Percentiles rank a stretch among this genome's conserved stretches.
Evolutionary conservation across 2,329 filamentous ascomycete genomes (phyloP).

Genomic region (Ophiostoma fasciatum): DNA sequence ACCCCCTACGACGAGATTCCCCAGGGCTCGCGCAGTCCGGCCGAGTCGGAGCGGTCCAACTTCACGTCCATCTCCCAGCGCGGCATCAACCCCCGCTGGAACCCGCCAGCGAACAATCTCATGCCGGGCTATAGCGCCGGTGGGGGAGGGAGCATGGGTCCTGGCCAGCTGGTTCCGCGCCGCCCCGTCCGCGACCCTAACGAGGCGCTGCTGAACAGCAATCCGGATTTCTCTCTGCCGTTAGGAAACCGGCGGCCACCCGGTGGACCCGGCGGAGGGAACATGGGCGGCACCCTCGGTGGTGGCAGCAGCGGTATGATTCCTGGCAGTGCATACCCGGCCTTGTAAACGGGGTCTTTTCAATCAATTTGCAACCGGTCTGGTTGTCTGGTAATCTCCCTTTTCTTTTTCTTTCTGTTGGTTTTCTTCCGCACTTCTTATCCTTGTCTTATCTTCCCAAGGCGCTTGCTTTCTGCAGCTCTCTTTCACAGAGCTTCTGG

Average conservation of each 20-base stretch:
- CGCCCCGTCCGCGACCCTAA: slow-evolving; percentile 40
- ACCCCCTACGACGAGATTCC: slow-evolving; percentile 21
- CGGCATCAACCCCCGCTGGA: slow-evolving; percentile 79
- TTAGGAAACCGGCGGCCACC: slow-evolving; percentile 19
- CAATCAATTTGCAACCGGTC: too few relatives aligned
- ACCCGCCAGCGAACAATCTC: slow-evolving; percentile 32
- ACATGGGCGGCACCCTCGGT: slow-evolving; percentile 13
- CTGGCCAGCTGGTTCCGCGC: slow-evolving; percentile 17
- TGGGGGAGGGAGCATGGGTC: slow-evolving; percentile 11
- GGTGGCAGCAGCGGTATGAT: slow-evolving; percentile 29
- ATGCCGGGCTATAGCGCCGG: slow-evolving; percentile 18
- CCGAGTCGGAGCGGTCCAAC: slow-evolving; percentile 63
- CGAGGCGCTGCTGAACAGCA: slow-evolving; percentile 61
- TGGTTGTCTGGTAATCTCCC: too few relatives aligned
- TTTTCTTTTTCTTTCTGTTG: background rate
- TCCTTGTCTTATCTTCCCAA: background rate
- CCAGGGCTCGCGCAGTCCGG: slow-evolving; percentile 49
- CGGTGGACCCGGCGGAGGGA: slow-evolving; percentile 6
- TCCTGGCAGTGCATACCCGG: slow-evolving; percentile 38
- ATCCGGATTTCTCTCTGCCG: slow-evolving; percentile 71
- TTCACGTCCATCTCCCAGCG: slow-evolving; percentile 88
- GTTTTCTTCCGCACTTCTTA: background rate
- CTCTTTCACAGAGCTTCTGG: background rate
- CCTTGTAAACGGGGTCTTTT: slow-evolving; percentile 6
- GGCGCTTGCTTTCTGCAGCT: too few relatives aligned